These are phyloP conservation scores for Podila clonocystis DNA, from an alignment of 192 early-diverging fungal species.

Conservation along the genomic window DNA sequence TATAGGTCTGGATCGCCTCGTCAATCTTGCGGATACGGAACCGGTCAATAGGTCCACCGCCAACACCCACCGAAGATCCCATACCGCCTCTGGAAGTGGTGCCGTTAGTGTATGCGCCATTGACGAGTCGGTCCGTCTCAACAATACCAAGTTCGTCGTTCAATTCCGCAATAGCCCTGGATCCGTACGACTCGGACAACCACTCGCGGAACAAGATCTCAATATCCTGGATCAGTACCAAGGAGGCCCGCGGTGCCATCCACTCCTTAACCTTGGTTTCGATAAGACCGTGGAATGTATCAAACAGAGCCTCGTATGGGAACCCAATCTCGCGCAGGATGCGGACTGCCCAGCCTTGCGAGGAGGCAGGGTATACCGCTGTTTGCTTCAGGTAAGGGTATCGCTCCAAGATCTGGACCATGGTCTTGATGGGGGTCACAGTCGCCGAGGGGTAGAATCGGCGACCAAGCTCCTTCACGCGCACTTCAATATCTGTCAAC, in stretches of 20 bases:
- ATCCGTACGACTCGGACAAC: conserved; percentile 35
- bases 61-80: conserved; percentile 9
- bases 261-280: conserved; percentile 46
- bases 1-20: conserved; percentile 36
- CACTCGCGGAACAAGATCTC: conserved; percentile 42
- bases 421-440: conserved; percentile 30
- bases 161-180: conserved; percentile 22
- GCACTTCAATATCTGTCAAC: conserved; percentile 42
- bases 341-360: conserved; percentile 38
- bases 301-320: conserved; percentile 45
- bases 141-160: conserved; percentile 30
- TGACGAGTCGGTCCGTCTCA: conserved; percentile 21
- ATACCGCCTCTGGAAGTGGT: neutral
- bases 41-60: conserved; percentile 27
- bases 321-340: conserved; percentile 46
- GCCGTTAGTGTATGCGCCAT: conserved; percentile 6
- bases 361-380: conserved; percentile 13
- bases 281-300: conserved; percentile 40
- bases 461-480: conserved; percentile 38
- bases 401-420: conserved; percentile 44
- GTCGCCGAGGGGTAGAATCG: conserved; percentile 47
- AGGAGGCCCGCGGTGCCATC: conserved; percentile 34
- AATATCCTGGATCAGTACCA: conserved; percentile 47
- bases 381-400: conserved; percentile 46
- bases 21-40: conserved; percentile 34